Conservation (phyloP, 1,284 basidiomycete species). For the Chondrostereum purpureum region DNA sequence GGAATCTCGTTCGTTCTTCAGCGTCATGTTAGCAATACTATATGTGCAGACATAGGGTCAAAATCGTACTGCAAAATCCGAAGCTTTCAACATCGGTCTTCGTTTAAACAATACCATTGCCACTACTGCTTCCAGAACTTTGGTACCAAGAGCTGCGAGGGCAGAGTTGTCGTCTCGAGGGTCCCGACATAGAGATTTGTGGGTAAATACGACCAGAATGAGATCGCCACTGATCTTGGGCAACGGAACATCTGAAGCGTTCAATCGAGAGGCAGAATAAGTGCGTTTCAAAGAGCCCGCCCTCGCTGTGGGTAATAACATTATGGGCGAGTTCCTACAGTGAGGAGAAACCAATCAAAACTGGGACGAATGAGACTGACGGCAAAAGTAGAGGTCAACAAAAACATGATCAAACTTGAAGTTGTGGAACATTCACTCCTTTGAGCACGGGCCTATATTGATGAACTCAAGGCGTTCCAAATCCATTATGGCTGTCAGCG, state of each 20-base stretch:
- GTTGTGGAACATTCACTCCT: no score
- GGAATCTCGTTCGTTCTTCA: conserved; percentile 26
- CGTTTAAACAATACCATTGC: conserved; percentile 45
- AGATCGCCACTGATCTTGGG: conserved; percentile 35
- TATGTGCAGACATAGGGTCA: not conserved
- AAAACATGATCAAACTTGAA: no score
- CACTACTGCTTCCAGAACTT: conserved; percentile 43
- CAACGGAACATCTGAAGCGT: not conserved
- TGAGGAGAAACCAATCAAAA: no score
- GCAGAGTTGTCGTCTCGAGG: conserved; percentile 51
- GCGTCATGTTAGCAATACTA: conserved; percentile 5
- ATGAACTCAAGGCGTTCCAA: no score
- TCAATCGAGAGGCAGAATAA: not conserved
- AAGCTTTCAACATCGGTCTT: conserved; percentile 43
- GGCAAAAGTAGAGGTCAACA: no score
- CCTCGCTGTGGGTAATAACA: conserved; percentile 18
- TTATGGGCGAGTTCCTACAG: not conserved
- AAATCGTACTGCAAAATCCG: conserved; percentile 39
- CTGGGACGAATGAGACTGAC: no score
- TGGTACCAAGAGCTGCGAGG: conserved; percentile 46
- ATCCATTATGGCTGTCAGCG: no score
- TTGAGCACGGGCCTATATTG: no score
- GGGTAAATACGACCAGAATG: conserved; percentile 61
- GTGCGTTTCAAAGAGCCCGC: conserved; percentile 8
- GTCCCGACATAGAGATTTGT: conserved; percentile 49